Evolutionary conservation across 2,329 filamentous ascomycete species (phyloP), one percentile per base, ranked within the genome.

Genomic region (Sporothrix brasiliensis): DNA sequence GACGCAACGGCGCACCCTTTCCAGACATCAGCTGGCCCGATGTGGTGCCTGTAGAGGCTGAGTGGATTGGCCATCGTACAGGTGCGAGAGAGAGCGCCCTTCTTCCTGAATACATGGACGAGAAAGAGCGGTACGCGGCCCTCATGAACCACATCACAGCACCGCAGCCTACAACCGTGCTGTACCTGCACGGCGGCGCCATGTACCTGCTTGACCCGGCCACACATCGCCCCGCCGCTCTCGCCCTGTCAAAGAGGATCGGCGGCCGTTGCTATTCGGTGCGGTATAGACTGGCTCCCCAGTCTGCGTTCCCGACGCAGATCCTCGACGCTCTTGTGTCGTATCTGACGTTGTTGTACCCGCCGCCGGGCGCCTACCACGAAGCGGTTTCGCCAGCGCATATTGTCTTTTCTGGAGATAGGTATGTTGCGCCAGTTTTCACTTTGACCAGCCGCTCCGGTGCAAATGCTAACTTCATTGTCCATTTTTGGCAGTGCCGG

Each of bases 161-260:
- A 58, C 84, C 86, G 4, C 84, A 82, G 66, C 84, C 86, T 3
- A 84, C 85, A 0, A 93, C 90, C 0, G 78, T 93, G 0, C 81
- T 94, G 24, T 93, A 92, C 78, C 86, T 94, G 75, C 91, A 94
- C 78, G 91, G 91, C 72, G 92, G 92, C 68, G 91, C 89, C 4
- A 91, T 91, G 80, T 93, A 84, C 74, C 84, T 93, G 39, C 84
- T 90, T 75, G 92, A 94, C 75, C 91, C 92, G 19, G 79, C 84
- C 1, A 89, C 88, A 0, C 89, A 93, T 76, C 86, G 92, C 2
- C 77, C 81, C 0, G 79, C 85, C 0, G 84, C 83, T 21, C 86
- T 86, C 71, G 86, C 84, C 67, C 80, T 94, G 16, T 90, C 91
- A 27, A 88, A 89, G 76, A 77, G 89, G 70, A 90, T 87, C 0